Evolutionary conservation across 2,329 filamentous ascomycete genomes (phyloP).

Genomic region (Apiospora arundinis): DNA sequence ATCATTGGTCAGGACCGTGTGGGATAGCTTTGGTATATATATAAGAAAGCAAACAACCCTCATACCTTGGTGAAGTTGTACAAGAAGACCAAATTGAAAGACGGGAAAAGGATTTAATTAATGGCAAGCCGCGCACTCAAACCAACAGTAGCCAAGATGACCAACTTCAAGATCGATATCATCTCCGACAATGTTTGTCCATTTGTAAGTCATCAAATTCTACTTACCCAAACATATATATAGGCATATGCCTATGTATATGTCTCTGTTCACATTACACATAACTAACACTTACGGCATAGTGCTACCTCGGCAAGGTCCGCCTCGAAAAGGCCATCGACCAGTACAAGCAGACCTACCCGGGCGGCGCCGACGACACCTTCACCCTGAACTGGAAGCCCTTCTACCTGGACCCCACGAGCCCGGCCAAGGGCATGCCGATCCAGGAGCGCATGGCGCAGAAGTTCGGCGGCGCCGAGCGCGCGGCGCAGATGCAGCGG

Average conservation of each 20-base stretch:
- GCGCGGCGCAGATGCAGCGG: conserved; percentile 59
- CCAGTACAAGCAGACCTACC: conserved; percentile 67
- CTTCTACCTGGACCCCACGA: conserved; percentile 79
- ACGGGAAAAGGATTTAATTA: background rate
- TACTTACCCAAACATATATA: conserved; percentile 1
- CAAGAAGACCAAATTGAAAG: background rate
- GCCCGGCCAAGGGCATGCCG: conserved; percentile 53
- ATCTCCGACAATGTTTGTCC: conserved; percentile 86
- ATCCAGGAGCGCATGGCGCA: conserved; percentile 58
- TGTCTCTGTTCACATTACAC: too few species aligned
- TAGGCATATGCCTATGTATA: too few species aligned
- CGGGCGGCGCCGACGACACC: conserved; percentile 64
- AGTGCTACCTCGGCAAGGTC: conserved; percentile 80
- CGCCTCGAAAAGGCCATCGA: conserved; percentile 76
- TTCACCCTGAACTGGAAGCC: conserved; percentile 79
- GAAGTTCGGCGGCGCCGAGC: conserved; percentile 72
- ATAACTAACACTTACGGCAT: conserved; percentile 27
- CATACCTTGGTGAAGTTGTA: background rate
- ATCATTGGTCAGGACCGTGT: background rate
- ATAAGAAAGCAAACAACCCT: background rate
- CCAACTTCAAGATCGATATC: conserved; percentile 76
- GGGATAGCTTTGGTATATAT: background rate
- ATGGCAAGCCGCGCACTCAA: conserved; percentile 12
- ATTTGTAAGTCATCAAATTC: conserved; percentile 45
- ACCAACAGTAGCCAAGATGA: conserved; percentile 56